These are phyloP conservation scores for Sporothrix pallida DNA, from an alignment of 2,329 filamentous ascomycete genomes.

Conservation along the genomic window DNA sequence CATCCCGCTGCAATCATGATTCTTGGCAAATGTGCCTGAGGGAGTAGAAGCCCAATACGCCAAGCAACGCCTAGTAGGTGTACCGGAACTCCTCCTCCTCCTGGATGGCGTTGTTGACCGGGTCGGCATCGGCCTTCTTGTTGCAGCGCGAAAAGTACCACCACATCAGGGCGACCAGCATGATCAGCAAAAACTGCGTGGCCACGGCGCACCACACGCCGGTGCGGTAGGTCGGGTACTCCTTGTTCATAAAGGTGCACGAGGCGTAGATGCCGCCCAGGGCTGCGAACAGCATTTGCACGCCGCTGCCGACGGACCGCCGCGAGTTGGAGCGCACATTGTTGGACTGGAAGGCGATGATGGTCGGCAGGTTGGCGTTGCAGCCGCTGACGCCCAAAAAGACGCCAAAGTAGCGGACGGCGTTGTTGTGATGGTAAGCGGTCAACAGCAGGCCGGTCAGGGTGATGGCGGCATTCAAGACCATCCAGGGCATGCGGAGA, in stretches of 20 bases:
- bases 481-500: constrained; percentile 7
- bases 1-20: too few species aligned
- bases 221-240: constrained; percentile 59
- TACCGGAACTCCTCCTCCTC: constrained; percentile 33
- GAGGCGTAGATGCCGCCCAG: constrained; percentile 66
- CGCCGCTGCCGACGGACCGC: constrained; percentile 42
- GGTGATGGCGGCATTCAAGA: constrained; percentile 31
- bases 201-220: constrained; percentile 62
- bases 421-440: constrained; percentile 61
- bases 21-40: too few species aligned
- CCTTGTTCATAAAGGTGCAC: constrained; percentile 66
- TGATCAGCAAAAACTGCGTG: constrained; percentile 53
- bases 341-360: constrained; percentile 82
- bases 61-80: neutral
- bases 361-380: constrained; percentile 75
- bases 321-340: constrained; percentile 65
- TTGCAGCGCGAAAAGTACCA: constrained; percentile 54
- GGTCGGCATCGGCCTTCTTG: constrained; percentile 56
- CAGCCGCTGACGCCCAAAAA: constrained; percentile 76
- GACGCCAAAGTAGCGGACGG: constrained; percentile 72
- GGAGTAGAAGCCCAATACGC: too few species aligned
- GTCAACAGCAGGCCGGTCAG: constrained; percentile 70
- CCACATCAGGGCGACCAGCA: constrained; percentile 51
- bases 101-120: constrained; percentile 39
- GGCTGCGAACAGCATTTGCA: constrained; percentile 44